Percentiles rank a stretch among this genome's conserved stretches.
Evolutionary conservation across 108 stramenopile genomes (phyloP).

Genomic region (Ochromonas danica): DNA sequence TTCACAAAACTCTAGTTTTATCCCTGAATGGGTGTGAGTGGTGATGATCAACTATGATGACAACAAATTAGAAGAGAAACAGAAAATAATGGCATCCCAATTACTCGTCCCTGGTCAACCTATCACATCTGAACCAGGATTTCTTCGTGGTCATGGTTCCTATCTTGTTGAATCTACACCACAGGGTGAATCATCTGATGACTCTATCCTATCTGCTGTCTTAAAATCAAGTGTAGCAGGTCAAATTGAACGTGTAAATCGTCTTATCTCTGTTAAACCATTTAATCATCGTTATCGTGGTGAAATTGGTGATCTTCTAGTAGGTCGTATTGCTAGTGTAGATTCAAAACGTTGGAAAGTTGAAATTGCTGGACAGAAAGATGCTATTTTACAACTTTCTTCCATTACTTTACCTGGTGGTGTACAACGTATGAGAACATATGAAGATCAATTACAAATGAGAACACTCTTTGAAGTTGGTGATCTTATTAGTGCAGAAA

Average conservation of each 20-base stretch:
- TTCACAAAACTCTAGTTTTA: too few relatives aligned
- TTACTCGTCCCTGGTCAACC: slow-evolving; percentile 24
- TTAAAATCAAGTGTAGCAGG: slow-evolving; percentile 73
- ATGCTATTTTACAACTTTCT: slow-evolving; percentile 75
- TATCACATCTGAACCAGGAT: slow-evolving; percentile 54
- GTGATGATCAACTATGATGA: too few relatives aligned
- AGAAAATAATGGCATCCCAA: neutral
- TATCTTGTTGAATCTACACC: slow-evolving; percentile 60
- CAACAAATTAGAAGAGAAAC: too few relatives aligned
- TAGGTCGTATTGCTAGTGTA: slow-evolving; percentile 84
- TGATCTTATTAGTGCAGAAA: slow-evolving; percentile 75
- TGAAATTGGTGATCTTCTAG: slow-evolving; percentile 92
- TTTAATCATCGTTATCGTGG: slow-evolving; percentile 48
- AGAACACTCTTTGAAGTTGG: slow-evolving; percentile 76
- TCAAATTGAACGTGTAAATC: slow-evolving; percentile 86
- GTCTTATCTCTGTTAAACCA: slow-evolving; percentile 84
- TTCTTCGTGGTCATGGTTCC: slow-evolving; percentile 94
- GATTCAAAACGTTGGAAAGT: slow-evolving; percentile 84
- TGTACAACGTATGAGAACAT: slow-evolving; percentile 85
- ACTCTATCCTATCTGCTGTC: neutral
- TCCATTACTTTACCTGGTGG: slow-evolving; percentile 88
- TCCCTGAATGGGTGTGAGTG: too few relatives aligned
- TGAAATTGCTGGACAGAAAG: slow-evolving; percentile 37
- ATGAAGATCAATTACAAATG: slow-evolving; percentile 94
- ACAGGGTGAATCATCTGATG: neutral